Percentiles rank a stretch among this genome's conserved stretches.
phyloP scores from a whole-genome alignment of 2,329 filamentous ascomycete species.

The Colletotrichum tropicale region DNA sequence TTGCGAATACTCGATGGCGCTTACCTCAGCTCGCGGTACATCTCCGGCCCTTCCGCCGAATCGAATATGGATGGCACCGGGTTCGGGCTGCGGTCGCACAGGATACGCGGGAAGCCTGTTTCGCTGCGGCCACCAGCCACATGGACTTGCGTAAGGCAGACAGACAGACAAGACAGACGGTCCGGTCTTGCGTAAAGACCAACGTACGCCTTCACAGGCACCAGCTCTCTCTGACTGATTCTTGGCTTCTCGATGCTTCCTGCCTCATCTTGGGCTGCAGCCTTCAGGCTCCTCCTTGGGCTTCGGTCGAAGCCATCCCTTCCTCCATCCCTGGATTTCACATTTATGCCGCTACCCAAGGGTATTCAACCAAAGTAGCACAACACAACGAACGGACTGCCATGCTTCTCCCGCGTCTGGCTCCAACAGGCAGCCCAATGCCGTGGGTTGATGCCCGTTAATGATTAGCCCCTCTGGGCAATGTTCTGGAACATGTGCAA shows the following conservation, averaged over 20 bases:
- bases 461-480: neutral
- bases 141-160: slow-evolving; percentile 36
- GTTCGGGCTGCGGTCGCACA: neutral
- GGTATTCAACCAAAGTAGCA: neutral
- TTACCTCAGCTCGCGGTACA: neutral
- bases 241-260: neutral
- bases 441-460: neutral
- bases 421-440: neutral
- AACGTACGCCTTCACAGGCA: neutral
- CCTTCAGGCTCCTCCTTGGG: neutral
- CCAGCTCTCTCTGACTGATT: neutral
- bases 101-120: slow-evolving; percentile 1
- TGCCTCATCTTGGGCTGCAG: neutral
- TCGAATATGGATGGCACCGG: neutral
- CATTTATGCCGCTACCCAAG: neutral
- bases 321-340: neutral
- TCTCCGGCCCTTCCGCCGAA: neutral
- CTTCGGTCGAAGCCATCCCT: neutral
- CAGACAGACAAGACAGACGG: neutral
- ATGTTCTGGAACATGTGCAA: slow-evolving; percentile 1
- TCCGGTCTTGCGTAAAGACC: neutral
- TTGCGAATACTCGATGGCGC: neutral
- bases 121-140: slow-evolving; percentile 30
- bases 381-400: neutral
- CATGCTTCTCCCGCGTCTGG: too few relatives aligned